Base-by-base conservation (phyloP, 2,329 filamentous ascomycete species). In the Phyllosticta citrichinensis region DNA sequence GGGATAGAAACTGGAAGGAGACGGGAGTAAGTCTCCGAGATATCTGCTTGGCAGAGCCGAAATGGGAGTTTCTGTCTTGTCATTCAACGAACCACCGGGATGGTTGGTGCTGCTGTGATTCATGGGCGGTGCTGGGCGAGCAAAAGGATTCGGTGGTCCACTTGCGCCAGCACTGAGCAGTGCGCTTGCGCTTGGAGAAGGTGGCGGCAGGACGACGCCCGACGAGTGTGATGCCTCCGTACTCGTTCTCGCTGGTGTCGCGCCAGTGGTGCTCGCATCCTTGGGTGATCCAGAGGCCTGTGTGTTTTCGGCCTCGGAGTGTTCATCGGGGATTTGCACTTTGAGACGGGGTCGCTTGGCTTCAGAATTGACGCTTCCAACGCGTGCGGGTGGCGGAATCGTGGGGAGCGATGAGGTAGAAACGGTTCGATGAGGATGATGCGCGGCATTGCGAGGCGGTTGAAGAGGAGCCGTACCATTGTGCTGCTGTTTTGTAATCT, bases 141-240 rank as follows among this genome's bases (percentile, higher is more conserved):
- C 94, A 73, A 97, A 99, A 0, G 94, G 94, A 72, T 99, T 99
- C 2, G 91, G 91, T 14, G 94, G 94, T 0, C 94, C 94, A 47
- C 87, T 88, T 9, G 94, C 93, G 51, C 94, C 94, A 0, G 94
- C 94, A 55, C 91, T 96, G 60, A 97, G 79, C 6, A 97, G 80
- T 2, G 91, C 85, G 22, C 88, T 88, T 2, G 91, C 89, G 30
- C 91, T 96, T 0, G 94, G 93, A 1, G 94, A 97, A 0, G 94
- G 94, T 8, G 93, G 93, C 19, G 94, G 94, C 5, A 99, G 80
- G 2, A 97, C 90, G 20, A 96, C 86, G 19, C 85, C 84, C 4
- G 83, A 82, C 17, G 83, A 81, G 67, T 87, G 83, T 5, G 81
- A 85, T 54, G 85, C 75, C 56, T 82, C 80, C 0, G 75, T 73